Percentiles rank a stretch among this genome's conserved stretches.
These are phyloP conservation scores for Trypanosoma congolense DNA, from an alignment of 208 protist genomes.

Conservation along the genomic window DNA sequence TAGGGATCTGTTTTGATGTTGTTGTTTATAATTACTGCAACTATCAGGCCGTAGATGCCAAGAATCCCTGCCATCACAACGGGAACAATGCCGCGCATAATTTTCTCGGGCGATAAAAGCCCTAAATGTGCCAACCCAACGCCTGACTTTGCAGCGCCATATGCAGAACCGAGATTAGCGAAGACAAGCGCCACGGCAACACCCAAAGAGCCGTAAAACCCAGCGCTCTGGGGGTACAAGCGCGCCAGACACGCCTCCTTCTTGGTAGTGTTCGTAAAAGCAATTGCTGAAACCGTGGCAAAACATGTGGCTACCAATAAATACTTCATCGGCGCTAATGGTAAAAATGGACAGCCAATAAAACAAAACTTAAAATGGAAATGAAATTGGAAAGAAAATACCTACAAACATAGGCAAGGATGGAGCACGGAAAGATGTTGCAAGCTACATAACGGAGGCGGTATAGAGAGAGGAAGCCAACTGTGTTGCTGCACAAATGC, in stretches of 20 bases:
- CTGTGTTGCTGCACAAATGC: no score
- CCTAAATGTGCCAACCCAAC: conserved; percentile 96
- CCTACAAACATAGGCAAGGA: no score
- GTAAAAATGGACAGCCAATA: no score
- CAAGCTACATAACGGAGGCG: no score
- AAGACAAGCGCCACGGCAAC: conserved; percentile 75
- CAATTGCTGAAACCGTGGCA: not conserved
- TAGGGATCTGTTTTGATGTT: conserved; percentile 82
- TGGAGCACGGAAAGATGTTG: no score
- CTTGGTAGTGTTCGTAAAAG: not conserved
- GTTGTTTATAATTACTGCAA: conserved; percentile 97
- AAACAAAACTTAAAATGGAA: not conserved
- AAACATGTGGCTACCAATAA: not conserved
- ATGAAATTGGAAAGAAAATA: no score
- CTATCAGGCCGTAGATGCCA: conserved; percentile 99
- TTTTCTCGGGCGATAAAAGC: conserved; percentile 93
- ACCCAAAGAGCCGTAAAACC: conserved; percentile 76
- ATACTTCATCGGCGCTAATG: not conserved
- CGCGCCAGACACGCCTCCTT: conserved; percentile 43
- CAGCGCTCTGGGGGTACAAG: conserved; percentile 82
- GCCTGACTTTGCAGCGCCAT: conserved; percentile 97
- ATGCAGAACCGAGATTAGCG: conserved; percentile 97
- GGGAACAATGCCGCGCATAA: conserved; percentile 94
- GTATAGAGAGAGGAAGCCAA: no score
- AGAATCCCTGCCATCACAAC: conserved; percentile 96